These are phyloP conservation scores for Dioscorea dumetorum DNA, from an alignment of 106 monocot genomes.

Conservation along the genomic window DNA sequence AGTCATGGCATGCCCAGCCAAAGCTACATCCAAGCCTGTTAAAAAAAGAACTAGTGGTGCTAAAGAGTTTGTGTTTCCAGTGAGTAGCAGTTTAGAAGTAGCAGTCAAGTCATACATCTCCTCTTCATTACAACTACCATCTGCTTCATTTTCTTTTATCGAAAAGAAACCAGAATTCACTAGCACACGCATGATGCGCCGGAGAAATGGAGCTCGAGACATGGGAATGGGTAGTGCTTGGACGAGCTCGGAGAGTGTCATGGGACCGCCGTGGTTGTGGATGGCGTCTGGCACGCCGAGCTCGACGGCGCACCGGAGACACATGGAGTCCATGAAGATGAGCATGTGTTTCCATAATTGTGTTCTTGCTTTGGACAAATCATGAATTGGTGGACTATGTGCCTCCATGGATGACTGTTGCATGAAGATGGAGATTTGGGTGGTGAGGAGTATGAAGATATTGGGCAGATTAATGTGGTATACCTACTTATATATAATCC, in stretches of 20 bases:
- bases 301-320: conserved; percentile 24
- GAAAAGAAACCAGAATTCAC: conserved; percentile 7
- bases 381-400: neutral
- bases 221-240: conserved; percentile 4
- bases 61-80: neutral
- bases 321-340: conserved; percentile 17
- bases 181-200: conserved; percentile 18
- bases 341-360: conserved; percentile 21
- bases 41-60: neutral
- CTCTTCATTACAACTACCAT: neutral
- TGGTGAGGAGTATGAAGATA: too few relatives aligned
- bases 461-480: too few relatives aligned
- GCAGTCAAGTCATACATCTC: neutral
- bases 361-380: conserved; percentile 1
- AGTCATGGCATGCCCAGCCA: neutral
- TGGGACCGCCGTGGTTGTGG: conserved; percentile 5
- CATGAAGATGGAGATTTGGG: too few relatives aligned
- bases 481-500: too few relatives aligned
- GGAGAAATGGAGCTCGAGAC: neutral
- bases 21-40: too few relatives aligned
- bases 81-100: neutral
- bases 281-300: conserved; percentile 23
- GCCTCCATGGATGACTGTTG: too few relatives aligned
- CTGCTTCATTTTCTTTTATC: neutral
- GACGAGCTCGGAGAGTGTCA: conserved; percentile 13